These are phyloP conservation scores for Boletus insuetus DNA, from an alignment of 768 basidiomycete species.

Conservation along the genomic window DNA sequence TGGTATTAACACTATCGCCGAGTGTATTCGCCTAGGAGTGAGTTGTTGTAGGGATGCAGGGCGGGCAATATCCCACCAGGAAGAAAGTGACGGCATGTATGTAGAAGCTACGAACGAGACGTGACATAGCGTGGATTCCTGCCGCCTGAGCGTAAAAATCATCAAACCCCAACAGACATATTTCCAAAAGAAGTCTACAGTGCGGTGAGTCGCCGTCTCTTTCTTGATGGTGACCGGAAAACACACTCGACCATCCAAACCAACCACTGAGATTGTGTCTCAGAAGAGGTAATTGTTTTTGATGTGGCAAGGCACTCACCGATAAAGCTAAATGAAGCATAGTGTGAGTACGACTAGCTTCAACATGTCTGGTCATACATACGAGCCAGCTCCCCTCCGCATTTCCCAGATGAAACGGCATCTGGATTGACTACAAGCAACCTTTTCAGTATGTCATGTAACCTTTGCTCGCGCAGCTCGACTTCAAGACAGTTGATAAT, in stretches of 20 bases:
- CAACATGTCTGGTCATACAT: background rate
- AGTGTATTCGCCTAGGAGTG: background rate
- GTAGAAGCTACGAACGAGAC: background rate
- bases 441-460: background rate
- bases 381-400: background rate
- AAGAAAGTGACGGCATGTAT: background rate
- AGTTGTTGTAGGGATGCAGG: too few relatives aligned
- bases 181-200: background rate
- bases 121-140: background rate
- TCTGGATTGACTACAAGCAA: background rate
- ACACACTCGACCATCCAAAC: background rate
- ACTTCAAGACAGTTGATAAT: background rate
- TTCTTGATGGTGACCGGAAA: background rate
- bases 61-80: background rate
- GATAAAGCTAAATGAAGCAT: background rate
- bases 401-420: background rate
- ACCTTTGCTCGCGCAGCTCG: background rate
- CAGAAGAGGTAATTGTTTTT: background rate
- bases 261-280: background rate
- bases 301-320: background rate
- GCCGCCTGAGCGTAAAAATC: background rate
- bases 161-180: background rate
- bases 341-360: background rate
- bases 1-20: background rate
- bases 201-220: background rate